Conservation (phyloP, 768 basidiomycete genomes). For the Leucocoprinus sp. region DNA sequence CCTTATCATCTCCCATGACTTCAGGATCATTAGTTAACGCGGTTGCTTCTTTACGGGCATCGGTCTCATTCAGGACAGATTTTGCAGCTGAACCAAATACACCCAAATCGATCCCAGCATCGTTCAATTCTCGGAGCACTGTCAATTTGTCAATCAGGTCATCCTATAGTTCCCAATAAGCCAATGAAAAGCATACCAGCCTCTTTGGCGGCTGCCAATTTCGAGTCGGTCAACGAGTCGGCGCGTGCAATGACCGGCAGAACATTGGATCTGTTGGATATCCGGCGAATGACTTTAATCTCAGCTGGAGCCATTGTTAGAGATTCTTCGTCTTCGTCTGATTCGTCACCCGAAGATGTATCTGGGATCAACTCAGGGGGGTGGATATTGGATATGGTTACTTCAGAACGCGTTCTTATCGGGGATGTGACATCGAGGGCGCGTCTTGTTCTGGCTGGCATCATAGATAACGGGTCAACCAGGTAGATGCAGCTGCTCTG, state of each 20-base stretch:
- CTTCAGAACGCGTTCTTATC: conserved; percentile 54
- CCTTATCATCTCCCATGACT: conserved; percentile 18
- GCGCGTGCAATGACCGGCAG: conserved; percentile 75
- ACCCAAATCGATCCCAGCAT: conserved; percentile 68
- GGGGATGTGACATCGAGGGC: conserved; percentile 28
- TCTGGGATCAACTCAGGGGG: conserved; percentile 50
- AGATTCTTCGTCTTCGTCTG: conserved; percentile 33
- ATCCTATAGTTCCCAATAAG: background rate
- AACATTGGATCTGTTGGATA: conserved; percentile 68
- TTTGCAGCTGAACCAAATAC: conserved; percentile 47
- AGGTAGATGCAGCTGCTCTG: conserved; percentile 68
- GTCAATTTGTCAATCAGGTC: conserved; percentile 10
- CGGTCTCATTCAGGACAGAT: conserved; percentile 14
- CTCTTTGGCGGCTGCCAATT: conserved; percentile 58
- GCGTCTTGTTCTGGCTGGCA: conserved; percentile 44
- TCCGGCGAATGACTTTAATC: conserved; percentile 68
- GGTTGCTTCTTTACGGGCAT: conserved; percentile 27
- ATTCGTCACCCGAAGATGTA: conserved; percentile 40
- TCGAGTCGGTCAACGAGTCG: conserved; percentile 79
- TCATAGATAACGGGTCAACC: conserved; percentile 70
- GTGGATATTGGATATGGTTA: conserved; percentile 46
- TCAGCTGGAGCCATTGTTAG: conserved; percentile 71
- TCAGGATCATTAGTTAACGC: conserved; percentile 25
- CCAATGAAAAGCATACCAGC: conserved; percentile 31
- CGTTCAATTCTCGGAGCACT: conserved; percentile 58